These are phyloP conservation scores for Wickerhamomyces ciferrii DNA, from an alignment of 805 yeast genomes.

Conservation along the genomic window DNA sequence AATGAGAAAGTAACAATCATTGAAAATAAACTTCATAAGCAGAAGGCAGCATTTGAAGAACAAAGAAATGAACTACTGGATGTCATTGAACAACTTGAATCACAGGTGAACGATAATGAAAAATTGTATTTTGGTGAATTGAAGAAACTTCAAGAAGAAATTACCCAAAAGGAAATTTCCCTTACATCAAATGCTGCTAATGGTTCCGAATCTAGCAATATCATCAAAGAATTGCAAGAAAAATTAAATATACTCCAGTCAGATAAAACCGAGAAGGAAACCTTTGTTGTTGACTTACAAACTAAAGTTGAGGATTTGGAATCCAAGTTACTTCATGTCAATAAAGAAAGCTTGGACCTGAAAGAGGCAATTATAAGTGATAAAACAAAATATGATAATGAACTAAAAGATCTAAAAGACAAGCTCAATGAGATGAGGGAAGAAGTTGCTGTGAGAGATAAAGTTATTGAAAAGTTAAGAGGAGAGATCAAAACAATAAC, in stretches of 20 bases:
- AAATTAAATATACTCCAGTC: slow-evolving; percentile 14
- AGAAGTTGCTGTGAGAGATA: not conserved
- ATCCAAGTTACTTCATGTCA: slow-evolving; percentile 5
- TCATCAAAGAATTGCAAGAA: slow-evolving; percentile 25
- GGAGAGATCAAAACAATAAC: not conserved
- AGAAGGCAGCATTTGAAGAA: slow-evolving; percentile 40
- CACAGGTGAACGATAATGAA: slow-evolving; percentile 52
- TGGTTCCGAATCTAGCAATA: slow-evolving; percentile 16
- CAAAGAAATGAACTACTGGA: slow-evolving; percentile 57
- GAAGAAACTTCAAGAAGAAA: slow-evolving; percentile 26
- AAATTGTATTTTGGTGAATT: slow-evolving; percentile 41
- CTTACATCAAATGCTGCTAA: no score
- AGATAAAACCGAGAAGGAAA: slow-evolving; percentile 19
- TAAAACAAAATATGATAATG: slow-evolving; percentile 1
- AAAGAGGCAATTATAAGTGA: slow-evolving; percentile 18
- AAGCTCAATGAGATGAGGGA: not conserved
- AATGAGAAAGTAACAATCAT: slow-evolving; percentile 9
- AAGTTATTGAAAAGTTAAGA: not conserved
- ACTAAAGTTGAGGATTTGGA: slow-evolving; percentile 13
- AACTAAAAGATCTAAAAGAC: not conserved
- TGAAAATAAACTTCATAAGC: slow-evolving; percentile 42
- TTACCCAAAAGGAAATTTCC: slow-evolving; percentile 1
- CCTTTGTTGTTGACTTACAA: slow-evolving; percentile 19
- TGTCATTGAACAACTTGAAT: slow-evolving; percentile 49
- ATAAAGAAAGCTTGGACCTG: slow-evolving; percentile 22